phyloP scores from a whole-genome alignment of 768 basidiomycete species.

The Russula sp. region DNA sequence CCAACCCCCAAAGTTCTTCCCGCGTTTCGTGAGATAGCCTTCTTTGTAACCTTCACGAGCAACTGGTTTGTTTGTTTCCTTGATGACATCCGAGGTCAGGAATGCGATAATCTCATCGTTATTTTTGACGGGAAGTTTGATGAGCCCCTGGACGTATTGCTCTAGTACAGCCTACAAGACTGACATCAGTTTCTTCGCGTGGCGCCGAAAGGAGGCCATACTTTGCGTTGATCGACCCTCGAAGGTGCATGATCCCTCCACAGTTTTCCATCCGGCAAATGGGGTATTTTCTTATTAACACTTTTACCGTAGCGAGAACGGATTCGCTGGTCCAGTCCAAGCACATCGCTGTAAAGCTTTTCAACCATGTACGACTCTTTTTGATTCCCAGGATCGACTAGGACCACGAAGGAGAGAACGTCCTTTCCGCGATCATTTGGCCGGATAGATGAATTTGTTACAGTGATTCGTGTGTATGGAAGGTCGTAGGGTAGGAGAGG shows the following conservation, averaged over 20 bases:
- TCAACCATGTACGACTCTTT: constrained; percentile 80
- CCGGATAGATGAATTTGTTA: constrained; percentile 76
- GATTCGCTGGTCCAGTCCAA: constrained; percentile 78
- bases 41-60: constrained; percentile 83
- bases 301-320: constrained; percentile 50
- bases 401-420: constrained; percentile 80
- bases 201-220: constrained; percentile 31
- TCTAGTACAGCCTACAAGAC: constrained; percentile 60
- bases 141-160: constrained; percentile 75
- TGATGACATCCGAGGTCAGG: constrained; percentile 83
- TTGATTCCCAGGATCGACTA: constrained; percentile 60
- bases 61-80: constrained; percentile 66
- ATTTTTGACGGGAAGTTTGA: constrained; percentile 76
- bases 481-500: constrained; percentile 68
- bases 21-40: constrained; percentile 92
- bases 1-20: constrained; percentile 98
- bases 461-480: constrained; percentile 57
- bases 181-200: constrained; percentile 13
- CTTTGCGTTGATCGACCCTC: constrained; percentile 94
- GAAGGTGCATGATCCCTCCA: constrained; percentile 98
- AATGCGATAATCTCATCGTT: constrained; percentile 89
- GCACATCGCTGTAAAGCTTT: constrained; percentile 89
- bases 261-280: constrained; percentile 82
- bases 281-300: constrained; percentile 69
- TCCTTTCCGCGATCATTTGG: constrained; percentile 91